phyloP scores from a whole-genome alignment of 2,329 filamentous ascomycete genomes.

The Nothophoma quercina region DNA sequence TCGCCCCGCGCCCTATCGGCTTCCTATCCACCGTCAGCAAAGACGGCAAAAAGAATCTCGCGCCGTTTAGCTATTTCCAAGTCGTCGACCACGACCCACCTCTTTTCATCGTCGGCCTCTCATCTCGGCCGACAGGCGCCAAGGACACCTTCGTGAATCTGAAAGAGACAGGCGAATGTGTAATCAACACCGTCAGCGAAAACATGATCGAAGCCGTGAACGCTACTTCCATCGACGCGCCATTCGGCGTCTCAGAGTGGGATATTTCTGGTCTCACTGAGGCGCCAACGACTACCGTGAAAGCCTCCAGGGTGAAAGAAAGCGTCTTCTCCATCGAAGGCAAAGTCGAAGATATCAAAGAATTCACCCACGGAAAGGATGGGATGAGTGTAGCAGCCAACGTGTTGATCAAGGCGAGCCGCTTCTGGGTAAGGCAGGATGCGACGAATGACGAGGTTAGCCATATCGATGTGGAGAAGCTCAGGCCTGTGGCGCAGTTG shows the following conservation, averaged over 20 bases:
- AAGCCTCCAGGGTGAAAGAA: constrained; percentile 74
- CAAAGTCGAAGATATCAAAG: constrained; percentile 72
- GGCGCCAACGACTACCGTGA: constrained; percentile 67
- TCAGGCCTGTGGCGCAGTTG: constrained; percentile 75
- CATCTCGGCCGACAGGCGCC: constrained; percentile 2
- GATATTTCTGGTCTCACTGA: constrained; percentile 75
- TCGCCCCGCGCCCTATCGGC: constrained; percentile 26
- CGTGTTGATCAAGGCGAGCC: constrained; percentile 76
- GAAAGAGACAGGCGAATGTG: constrained; percentile 32
- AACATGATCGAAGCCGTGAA: constrained; percentile 85
- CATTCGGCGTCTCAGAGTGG: constrained; percentile 79
- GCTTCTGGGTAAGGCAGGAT: constrained; percentile 86
- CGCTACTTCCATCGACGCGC: constrained; percentile 74
- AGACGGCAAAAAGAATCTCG: constrained; percentile 31
- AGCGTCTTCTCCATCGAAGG: constrained; percentile 80
- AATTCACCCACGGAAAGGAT: constrained; percentile 79
- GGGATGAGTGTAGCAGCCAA: constrained; percentile 67
- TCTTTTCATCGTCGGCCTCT: constrained; percentile 29
- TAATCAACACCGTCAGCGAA: constrained; percentile 82
- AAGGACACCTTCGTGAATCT: constrained; percentile 35
- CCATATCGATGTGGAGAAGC: constrained; percentile 71
- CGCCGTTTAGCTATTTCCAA: constrained; percentile 41
- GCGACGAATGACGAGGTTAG: constrained; percentile 77
- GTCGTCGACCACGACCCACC: constrained; percentile 34
- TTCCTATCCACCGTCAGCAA: constrained; percentile 22